phyloP scores from a whole-genome alignment of 352 stramenopile genomes.

The Paralagenidium karlingii region DNA sequence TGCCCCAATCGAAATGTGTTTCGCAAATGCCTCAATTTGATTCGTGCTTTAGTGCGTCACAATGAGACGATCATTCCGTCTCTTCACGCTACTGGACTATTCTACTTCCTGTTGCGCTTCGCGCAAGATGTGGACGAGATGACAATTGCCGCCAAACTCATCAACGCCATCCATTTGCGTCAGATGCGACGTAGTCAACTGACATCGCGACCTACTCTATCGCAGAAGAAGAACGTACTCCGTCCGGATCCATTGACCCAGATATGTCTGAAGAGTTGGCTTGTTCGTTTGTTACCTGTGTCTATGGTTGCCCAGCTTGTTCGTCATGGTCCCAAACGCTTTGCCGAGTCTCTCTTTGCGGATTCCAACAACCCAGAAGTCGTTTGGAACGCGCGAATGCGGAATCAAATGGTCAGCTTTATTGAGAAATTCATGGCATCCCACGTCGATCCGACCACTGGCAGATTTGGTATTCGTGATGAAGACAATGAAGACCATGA shows the following conservation, averaged over 20 bases:
- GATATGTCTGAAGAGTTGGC: constrained; percentile 74
- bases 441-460: constrained; percentile 35
- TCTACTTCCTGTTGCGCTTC: constrained; percentile 80
- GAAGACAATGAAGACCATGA: constrained; percentile 63
- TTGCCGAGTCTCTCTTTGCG: constrained; percentile 67
- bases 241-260: constrained; percentile 66
- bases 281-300: constrained; percentile 69
- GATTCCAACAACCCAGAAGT: constrained; percentile 80
- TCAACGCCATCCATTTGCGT: constrained; percentile 72
- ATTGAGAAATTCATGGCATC: constrained; percentile 79
- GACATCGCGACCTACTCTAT: constrained; percentile 40
- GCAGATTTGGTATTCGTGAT: constrained; percentile 64
- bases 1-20: constrained; percentile 77
- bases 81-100: constrained; percentile 71
- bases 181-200: constrained; percentile 50
- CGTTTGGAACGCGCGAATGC: constrained; percentile 79
- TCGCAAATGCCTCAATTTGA: constrained; percentile 70
- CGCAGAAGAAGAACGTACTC: constrained; percentile 67
- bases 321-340: constrained; percentile 57
- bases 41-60: constrained; percentile 70
- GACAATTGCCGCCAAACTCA: constrained; percentile 58
- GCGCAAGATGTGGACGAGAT: constrained; percentile 74
- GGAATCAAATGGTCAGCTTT: constrained; percentile 73
- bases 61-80: constrained; percentile 77
- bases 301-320: constrained; percentile 79